Base-by-base conservation (phyloP, 306 rosid genomes). In the Gastrolobium villosum region DNA sequence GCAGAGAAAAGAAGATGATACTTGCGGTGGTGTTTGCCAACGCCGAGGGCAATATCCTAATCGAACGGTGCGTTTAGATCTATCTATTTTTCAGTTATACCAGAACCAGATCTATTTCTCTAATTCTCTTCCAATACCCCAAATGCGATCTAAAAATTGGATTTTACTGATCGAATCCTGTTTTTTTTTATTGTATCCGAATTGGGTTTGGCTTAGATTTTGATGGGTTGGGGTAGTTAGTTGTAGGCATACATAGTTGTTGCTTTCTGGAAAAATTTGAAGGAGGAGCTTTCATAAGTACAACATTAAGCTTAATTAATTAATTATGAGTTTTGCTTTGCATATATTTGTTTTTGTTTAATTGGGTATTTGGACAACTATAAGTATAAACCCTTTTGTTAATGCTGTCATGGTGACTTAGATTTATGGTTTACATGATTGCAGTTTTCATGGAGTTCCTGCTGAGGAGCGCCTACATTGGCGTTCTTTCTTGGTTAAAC, bases 401-500 rank as follows among this genome's bases (percentile, higher is more conserved):
- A 41, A 54, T 43, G 50, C 14, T 75, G 14, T 35, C 7, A 11
- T 64, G 67, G 10, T 50, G 36, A 20, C 34, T 7, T 20, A 10
- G 26, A 20, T 20, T 20, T 20, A 20, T 20, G 26, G 26, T 20
- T 20, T 20, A 20, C 26, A 35, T 77, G 10, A 30, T 79, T 83
- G 68, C 83, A 94, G 99, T 74, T 94, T 92, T 84, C 95, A 94
- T 83, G 99, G 97, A 80, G 99, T 92, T 81, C 99, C 97, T 41
- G 90, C 89, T 0, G 99, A 94, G 89, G 99, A 95, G 68, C 88
- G 98, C 55, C 79, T 91, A 52, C 99, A 95, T 78, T 92, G 99
- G 99, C 93, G 95, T 81, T 90, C 99, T 35, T 94, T 94, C 85
- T 86, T 95, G 63, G 97, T 95, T 45, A 95, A 95, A 81, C 85